These are phyloP conservation scores for Penicillium italicum DNA, from an alignment of 2,329 filamentous ascomycete species.

Conservation along the genomic window DNA sequence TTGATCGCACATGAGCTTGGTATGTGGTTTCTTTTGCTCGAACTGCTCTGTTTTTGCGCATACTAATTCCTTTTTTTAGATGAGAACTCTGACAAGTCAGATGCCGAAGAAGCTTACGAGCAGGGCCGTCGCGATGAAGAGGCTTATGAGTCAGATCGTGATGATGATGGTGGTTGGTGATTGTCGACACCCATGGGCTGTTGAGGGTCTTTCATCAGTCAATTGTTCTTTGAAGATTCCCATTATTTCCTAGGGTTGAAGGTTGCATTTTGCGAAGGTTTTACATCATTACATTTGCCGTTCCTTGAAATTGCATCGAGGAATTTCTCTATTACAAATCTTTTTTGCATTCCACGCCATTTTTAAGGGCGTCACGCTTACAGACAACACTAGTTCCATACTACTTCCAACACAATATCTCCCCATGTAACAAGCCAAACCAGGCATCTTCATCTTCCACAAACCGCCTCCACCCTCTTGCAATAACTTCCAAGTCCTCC, in stretches of 20 bases:
- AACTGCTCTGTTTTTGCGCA: not conserved
- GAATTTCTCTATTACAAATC: not conserved
- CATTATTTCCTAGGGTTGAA: not conserved
- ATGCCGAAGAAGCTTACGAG: constrained; percentile 20
- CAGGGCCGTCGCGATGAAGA: constrained; percentile 20
- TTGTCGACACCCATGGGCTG: not conserved
- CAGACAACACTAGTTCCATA: not conserved
- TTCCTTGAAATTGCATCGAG: not conserved
- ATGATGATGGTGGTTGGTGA: constrained; percentile 6
- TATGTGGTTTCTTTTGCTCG: constrained; percentile 37
- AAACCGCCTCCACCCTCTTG: constrained; percentile 35
- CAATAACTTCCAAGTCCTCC: constrained; percentile 33
- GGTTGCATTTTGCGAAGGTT: not conserved
- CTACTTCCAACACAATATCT: constrained; percentile 38
- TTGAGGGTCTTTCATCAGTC: not conserved
- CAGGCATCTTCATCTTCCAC: constrained; percentile 35
- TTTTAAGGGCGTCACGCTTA: not conserved
- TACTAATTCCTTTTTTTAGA: constrained; percentile 7
- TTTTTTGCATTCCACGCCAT: too few relatives aligned
- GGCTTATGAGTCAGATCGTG: not conserved
- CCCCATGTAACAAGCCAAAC: constrained; percentile 38
- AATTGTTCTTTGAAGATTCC: not conserved
- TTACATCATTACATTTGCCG: not conserved
- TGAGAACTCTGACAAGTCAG: constrained; percentile 12
- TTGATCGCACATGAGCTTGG: constrained; percentile 55